Evolutionary conservation across 257 asterid species (phyloP), one percentile per base, ranked within the genome.

Genomic region (Solanum chiquidenum): DNA sequence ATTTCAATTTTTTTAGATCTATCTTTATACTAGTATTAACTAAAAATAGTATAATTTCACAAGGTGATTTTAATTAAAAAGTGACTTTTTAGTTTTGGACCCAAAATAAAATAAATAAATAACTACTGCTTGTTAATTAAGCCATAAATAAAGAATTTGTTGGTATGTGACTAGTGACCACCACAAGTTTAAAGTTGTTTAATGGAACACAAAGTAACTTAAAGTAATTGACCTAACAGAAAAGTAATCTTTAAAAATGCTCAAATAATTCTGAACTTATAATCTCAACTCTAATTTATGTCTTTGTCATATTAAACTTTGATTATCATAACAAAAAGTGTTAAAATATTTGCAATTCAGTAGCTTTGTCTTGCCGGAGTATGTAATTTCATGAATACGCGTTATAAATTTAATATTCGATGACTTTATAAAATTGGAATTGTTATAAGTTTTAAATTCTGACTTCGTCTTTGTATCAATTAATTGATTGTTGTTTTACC

Each of bases 391-490:
- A 46, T 46, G 20, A 46, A 46, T 52, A 52, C 10, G n/a, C 2
- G 10, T 12, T 27, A 66, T 66, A 5, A 68, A 6, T 68, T 25
- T 12, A 6, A 68, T 12, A 25, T 68, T 5, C 0, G 0, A 12
- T 27, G 8, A 64, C 0, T 64, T 25, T 64, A n/a, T 4, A 64
- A 2, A 2, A n/a, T 10, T 64, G 0, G 0, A 12, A 68, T 27
- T 68, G 0, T 68, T 0, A 3, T 27, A 27, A 68, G 10, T 12
- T 12, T 66, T 14, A 12, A 68, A 68, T 68, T 0, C 0, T 3
- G 23, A 0, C 5, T 5, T 7, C 11, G 0, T 0, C 3, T 68
- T 7, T 12, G 21, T 5, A 12, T 68, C 2, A 12, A 1, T 68
- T 25, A 1, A 62, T 55, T 55, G 0, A 0, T 5, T 60, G 2